Percentiles rank a stretch among this genome's conserved stretches.
Evolutionary conservation across 345 rosid genomes (phyloP).

Genomic region (Lumnitzera littorea): DNA sequence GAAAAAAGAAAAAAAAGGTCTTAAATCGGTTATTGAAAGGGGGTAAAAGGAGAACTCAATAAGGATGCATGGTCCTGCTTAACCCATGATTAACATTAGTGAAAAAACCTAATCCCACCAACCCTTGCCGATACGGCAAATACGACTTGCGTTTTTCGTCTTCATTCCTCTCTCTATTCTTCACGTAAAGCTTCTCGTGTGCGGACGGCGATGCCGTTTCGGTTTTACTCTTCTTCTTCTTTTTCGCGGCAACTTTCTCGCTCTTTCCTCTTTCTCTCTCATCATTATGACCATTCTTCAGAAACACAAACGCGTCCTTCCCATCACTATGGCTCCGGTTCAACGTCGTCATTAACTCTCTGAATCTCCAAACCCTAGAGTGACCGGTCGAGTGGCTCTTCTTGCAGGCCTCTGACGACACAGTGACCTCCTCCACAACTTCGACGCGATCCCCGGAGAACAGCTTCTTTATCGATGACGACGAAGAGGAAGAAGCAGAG

Average conservation of each 20-base stretch:
- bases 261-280: conserved; percentile 4
- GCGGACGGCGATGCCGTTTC: conserved; percentile 7
- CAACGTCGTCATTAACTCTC: conserved; percentile 14
- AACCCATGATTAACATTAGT: conserved; percentile 45
- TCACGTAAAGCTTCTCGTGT: conserved; percentile 45
- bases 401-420: conserved; percentile 38
- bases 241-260: conserved; percentile 3
- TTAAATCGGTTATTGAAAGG: background rate
- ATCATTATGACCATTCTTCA: conserved; percentile 8
- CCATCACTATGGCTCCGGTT: conserved; percentile 52
- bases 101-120: conserved; percentile 50
- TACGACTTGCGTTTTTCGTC: conserved; percentile 51
- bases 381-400: conserved; percentile 61
- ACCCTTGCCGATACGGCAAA: conserved; percentile 50
- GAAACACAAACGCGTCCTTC: conserved; percentile 51
- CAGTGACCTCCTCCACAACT: conserved; percentile 30
- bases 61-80: conserved; percentile 68
- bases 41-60: conserved; percentile 12
- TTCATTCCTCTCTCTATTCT: conserved; percentile 38
- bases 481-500: background rate
- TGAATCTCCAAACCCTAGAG: conserved; percentile 44
- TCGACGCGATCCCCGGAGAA: conserved; percentile 23
- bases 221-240: background rate
- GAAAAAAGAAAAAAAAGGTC: background rate
- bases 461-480: conserved; percentile 29